A percentile compares a stretch with the other conserved stretches of the same genome.
Conservation (phyloP, 192 early-diverging fungal species). For the Linnemannia schmuckeri region DNA sequence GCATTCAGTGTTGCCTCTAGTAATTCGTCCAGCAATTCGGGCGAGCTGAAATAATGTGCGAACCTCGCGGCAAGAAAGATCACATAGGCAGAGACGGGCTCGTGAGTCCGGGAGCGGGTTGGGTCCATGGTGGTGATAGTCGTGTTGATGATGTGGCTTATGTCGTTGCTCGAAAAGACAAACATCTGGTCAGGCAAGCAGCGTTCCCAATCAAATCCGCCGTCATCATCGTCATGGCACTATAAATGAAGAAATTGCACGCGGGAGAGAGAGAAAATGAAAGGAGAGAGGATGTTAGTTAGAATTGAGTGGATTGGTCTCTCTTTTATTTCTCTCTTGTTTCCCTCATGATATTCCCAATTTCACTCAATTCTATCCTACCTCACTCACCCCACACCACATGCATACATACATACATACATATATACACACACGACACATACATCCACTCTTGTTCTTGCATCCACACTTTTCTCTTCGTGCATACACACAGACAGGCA, state of each 20-base stretch:
- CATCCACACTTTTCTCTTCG: background rate
- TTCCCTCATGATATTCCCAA: background rate
- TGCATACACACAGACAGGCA: background rate
- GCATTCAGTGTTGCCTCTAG: constrained; percentile 68
- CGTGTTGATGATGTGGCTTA: constrained; percentile 78
- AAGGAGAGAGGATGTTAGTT: background rate
- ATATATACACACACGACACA: background rate
- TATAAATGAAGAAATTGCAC: background rate
- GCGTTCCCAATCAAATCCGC: constrained; percentile 81
- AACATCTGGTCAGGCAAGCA: constrained; percentile 94
- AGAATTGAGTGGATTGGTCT: background rate
- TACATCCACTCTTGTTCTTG: background rate
- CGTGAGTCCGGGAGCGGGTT: constrained; percentile 65
- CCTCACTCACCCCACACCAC: background rate
- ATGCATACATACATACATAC: background rate
- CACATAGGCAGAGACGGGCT: constrained; percentile 86
- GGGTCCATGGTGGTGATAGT: constrained; percentile 76
- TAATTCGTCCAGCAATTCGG: constrained; percentile 80
- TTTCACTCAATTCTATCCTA: background rate
- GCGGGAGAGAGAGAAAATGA: background rate
- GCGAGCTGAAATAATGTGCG: constrained; percentile 82
- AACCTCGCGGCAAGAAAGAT: constrained; percentile 90
- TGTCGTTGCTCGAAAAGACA: constrained; percentile 82
- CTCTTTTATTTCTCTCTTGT: background rate
- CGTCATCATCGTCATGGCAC: constrained; percentile 18